Percentiles rank a stretch among this genome's conserved stretches.
Evolutionary conservation across 306 rosid species (phyloP).

Genomic region (Sechiopsis laciniata): DNA sequence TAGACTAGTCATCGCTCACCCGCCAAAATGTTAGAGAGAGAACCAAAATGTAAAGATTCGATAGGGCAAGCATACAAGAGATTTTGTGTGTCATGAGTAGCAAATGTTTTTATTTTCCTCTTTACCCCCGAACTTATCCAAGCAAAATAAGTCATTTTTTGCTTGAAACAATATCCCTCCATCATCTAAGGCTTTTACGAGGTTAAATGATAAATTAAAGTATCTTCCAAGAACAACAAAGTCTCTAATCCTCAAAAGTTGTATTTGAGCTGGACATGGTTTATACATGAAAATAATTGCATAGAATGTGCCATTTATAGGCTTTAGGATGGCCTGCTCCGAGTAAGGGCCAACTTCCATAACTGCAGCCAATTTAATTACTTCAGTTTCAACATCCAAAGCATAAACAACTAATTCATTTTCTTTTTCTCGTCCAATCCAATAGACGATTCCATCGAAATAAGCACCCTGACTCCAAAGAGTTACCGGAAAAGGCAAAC

Average conservation of each 20-base stretch:
- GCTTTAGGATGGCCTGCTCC: not conserved
- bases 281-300: not conserved
- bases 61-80: no score
- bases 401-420: not conserved
- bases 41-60: no score
- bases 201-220: no score
- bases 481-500: not conserved
- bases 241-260: not conserved
- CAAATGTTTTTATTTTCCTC: no score
- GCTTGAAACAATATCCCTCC: no score
- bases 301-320: not conserved
- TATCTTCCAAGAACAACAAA: no score
- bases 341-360: not conserved
- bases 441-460: not conserved
- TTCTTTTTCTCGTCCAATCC: not conserved
- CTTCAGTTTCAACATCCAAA: not conserved
- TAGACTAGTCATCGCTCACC: no score
- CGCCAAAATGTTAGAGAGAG: no score
- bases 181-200: no score
- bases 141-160: no score
- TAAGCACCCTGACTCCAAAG: not conserved
- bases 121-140: no score
- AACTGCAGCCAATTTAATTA: not conserved
- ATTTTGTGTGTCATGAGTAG: no score
- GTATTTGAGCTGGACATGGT: not conserved